Evolutionary conservation across 2,329 filamentous ascomycete genomes (phyloP).

Genomic region (Basipetospora sp.): DNA sequence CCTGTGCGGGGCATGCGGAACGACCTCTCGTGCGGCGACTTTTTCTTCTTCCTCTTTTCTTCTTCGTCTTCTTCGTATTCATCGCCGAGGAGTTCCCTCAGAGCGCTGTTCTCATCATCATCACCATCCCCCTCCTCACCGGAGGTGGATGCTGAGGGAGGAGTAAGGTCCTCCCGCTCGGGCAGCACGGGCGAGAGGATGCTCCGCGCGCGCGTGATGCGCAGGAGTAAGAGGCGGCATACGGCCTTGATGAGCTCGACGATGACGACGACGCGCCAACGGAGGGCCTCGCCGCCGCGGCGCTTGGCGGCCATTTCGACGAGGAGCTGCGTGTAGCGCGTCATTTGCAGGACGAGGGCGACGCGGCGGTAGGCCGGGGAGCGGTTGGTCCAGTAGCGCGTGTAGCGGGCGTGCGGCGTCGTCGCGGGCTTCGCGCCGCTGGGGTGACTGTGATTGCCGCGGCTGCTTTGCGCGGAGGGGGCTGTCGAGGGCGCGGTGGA

Average conservation of each 20-base stretch:
- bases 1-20: constrained; percentile 96
- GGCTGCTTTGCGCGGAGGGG: too few species aligned
- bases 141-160: constrained; percentile 33
- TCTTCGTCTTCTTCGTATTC: constrained; percentile 11
- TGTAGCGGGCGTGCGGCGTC: constrained; percentile 53
- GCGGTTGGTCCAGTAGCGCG: constrained; percentile 48
- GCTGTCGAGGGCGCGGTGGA: too few species aligned
- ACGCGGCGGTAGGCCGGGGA: constrained; percentile 63
- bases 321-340: constrained; percentile 88
- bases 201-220: constrained; percentile 68
- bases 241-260: constrained; percentile 77
- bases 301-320: constrained; percentile 95
- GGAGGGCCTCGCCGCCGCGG: constrained; percentile 58
- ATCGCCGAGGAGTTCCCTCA: constrained; percentile 16
- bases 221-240: constrained; percentile 65
- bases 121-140: constrained; percentile 29
- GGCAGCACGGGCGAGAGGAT: constrained; percentile 73
- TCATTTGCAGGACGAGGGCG: constrained; percentile 70
- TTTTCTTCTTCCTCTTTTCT: neutral
- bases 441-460: too few species aligned
- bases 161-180: constrained; percentile 57
- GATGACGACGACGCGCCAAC: constrained; percentile 77
- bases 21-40: constrained; percentile 34
- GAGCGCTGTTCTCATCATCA: constrained; percentile 22
- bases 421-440: too few species aligned